phyloP scores from a whole-genome alignment of 495 filamentous ascomycete genomes.

The Apodospora peruviana region DNA sequence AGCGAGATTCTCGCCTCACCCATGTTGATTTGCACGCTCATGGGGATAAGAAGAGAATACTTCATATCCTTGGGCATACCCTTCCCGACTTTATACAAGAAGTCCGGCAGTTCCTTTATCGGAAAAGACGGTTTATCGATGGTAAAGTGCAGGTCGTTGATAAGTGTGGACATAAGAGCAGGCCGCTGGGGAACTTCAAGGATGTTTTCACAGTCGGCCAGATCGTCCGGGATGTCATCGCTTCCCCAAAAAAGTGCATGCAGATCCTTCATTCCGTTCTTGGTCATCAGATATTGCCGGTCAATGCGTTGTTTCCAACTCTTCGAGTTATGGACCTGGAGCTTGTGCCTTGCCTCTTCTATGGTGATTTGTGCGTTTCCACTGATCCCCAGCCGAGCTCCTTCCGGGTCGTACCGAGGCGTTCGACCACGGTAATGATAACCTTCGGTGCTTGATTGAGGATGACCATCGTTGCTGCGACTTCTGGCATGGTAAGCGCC shows the following conservation, averaged over 20 bases:
- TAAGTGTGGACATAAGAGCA: conserved; percentile 69
- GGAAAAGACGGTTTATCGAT: conserved; percentile 95
- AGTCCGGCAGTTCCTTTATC: conserved; percentile 69
- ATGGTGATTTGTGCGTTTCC: conserved; percentile 63
- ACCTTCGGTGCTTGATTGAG: conserved; percentile 23
- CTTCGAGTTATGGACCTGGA: conserved; percentile 76
- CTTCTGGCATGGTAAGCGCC: conserved; percentile 39
- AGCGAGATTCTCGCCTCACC: conserved; percentile 81
- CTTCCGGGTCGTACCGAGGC: conserved; percentile 71
- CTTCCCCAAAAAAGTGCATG: conserved; percentile 75
- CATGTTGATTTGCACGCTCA: conserved; percentile 86
- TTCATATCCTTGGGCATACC: conserved; percentile 89
- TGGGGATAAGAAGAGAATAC: conserved; percentile 82
- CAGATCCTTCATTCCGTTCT: conserved; percentile 69
- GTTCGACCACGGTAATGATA: conserved; percentile 25
- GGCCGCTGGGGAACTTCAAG: conserved; percentile 84
- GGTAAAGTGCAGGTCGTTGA: conserved; percentile 78
- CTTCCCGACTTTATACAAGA: conserved; percentile 84
- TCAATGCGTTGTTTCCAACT: conserved; percentile 94
- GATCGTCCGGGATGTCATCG: conserved; percentile 74
- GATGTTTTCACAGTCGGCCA: conserved; percentile 77
- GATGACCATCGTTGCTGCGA: conserved; percentile 46
- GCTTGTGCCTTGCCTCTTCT: conserved; percentile 64
- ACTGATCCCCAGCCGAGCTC: conserved; percentile 58
- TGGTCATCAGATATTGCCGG: conserved; percentile 61